Evolutionary conservation across 352 stramenopile species (phyloP).

Genomic region (Phytophthora podocarpi): DNA sequence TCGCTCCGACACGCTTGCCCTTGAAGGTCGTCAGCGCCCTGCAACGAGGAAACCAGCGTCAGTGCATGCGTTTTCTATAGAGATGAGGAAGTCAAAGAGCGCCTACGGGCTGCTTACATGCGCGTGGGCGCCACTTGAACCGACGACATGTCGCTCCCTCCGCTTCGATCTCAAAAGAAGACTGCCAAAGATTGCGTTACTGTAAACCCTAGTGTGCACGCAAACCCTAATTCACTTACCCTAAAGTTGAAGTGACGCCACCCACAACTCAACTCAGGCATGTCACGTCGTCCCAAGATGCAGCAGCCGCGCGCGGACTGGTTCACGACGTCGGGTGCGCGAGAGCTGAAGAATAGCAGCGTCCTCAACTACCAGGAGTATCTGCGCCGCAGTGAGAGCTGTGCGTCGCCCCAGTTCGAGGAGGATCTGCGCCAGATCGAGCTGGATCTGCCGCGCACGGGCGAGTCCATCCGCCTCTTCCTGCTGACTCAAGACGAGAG

Average conservation of each 20-base stretch:
- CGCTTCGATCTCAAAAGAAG: slow-evolving; percentile 2
- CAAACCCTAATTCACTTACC: slow-evolving; percentile 1
- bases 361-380: slow-evolving; percentile 52
- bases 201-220: slow-evolving; percentile 10
- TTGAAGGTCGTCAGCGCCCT: slow-evolving; percentile 89
- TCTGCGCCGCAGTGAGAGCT: slow-evolving; percentile 32
- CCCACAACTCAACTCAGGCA: slow-evolving; percentile 23
- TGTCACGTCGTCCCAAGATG: slow-evolving; percentile 19
- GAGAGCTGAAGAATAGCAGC: slow-evolving; percentile 39
- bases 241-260: slow-evolving; percentile 20
- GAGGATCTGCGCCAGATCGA: slow-evolving; percentile 74
- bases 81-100: background rate
- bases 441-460: slow-evolving; percentile 66
- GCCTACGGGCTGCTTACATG: slow-evolving; percentile 55
- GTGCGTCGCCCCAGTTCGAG: slow-evolving; percentile 38
- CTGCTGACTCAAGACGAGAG: slow-evolving; percentile 36
- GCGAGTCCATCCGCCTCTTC: slow-evolving; percentile 60
- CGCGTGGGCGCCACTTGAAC: slow-evolving; percentile 78
- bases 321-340: slow-evolving; percentile 49
- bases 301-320: slow-evolving; percentile 34
- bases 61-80: background rate
- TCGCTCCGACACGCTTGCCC: slow-evolving; percentile 79
- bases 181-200: slow-evolving; percentile 28
- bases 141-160: slow-evolving; percentile 35
- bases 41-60: slow-evolving; percentile 6